These are phyloP conservation scores for Metarhizium sp. DNA, from an alignment of 2,329 filamentous ascomycete species.

Conservation along the genomic window DNA sequence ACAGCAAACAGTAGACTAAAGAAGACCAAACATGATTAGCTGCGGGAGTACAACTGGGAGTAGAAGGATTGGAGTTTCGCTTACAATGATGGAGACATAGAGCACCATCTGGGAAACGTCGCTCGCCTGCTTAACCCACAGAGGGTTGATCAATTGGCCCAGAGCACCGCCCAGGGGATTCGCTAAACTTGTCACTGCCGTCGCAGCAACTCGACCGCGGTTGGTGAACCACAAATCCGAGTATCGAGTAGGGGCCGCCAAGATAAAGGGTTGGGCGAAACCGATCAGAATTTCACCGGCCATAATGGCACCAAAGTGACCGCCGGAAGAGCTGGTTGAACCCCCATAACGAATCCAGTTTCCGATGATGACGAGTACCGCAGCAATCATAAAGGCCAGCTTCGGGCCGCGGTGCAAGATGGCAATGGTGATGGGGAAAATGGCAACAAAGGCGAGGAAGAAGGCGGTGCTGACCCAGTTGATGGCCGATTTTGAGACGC, in stretches of 20 bases:
- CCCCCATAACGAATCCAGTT: constrained; percentile 90
- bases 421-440: constrained; percentile 65
- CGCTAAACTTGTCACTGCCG: constrained; percentile 72
- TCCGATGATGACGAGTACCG: constrained; percentile 65
- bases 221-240: constrained; percentile 93
- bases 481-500: constrained; percentile 63
- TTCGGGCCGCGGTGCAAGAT: constrained; percentile 74
- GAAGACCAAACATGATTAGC: background rate
- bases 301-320: constrained; percentile 69
- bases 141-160: constrained; percentile 77
- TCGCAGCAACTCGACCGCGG: constrained; percentile 74
- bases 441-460: constrained; percentile 70
- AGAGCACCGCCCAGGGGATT: constrained; percentile 87
- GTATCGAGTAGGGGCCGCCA: constrained; percentile 82
- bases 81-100: constrained; percentile 72
- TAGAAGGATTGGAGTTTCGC: constrained; percentile 19
- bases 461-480: constrained; percentile 92
- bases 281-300: constrained; percentile 87
- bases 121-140: constrained; percentile 53
- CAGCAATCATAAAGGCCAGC: constrained; percentile 63
- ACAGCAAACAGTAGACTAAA: constrained; percentile 36
- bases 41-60: background rate
- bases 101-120: constrained; percentile 77
- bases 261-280: constrained; percentile 83
- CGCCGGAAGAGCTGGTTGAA: constrained; percentile 41